These are phyloP conservation scores for Lablab purpureus DNA, from an alignment of 306 rosid species.

Conservation along the genomic window DNA sequence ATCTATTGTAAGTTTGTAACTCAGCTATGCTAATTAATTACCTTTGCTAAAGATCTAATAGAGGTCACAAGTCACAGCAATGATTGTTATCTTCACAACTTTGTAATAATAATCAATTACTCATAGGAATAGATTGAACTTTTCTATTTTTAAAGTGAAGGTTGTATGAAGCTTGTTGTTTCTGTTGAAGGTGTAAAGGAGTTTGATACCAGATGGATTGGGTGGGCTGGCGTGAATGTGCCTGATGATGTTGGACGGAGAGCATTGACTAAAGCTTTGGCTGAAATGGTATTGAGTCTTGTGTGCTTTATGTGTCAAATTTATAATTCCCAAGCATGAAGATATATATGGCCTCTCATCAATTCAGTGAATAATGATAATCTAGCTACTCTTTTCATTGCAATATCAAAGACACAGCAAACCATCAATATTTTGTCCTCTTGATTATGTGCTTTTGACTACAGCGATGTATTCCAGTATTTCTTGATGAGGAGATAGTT, in stretches of 20 bases:
- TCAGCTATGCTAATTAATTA: constrained; percentile 9
- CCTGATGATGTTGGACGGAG: constrained; percentile 81
- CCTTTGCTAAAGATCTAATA: neutral
- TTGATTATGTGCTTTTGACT: constrained; percentile 42
- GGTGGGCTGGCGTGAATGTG: constrained; percentile 98
- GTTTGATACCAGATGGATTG: constrained; percentile 97
- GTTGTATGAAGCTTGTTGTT: constrained; percentile 44
- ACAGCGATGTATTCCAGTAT: constrained; percentile 94
- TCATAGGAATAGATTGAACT: constrained; percentile 20
- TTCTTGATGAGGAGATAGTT: constrained; percentile 92
- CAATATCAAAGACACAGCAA: neutral
- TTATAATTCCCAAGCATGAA: constrained; percentile 27
- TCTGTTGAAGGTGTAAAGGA: constrained; percentile 89
- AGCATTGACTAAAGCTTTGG: constrained; percentile 82
- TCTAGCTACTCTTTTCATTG: constrained; percentile 10
- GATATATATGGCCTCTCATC: constrained; percentile 2
- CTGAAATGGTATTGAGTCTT: constrained; percentile 80
- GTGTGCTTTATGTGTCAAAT: constrained; percentile 27
- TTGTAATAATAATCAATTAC: neutral
- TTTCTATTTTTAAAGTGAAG: constrained; percentile 29
- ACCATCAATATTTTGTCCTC: constrained; percentile 5
- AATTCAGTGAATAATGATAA: constrained; percentile 3
- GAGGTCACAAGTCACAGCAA: constrained; percentile 33
- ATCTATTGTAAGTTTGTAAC: constrained; percentile 1
- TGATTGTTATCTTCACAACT: constrained; percentile 26